Evolutionary conservation across 768 basidiomycete species (phyloP).

Genomic region (Leucocoprinus leucothites): DNA sequence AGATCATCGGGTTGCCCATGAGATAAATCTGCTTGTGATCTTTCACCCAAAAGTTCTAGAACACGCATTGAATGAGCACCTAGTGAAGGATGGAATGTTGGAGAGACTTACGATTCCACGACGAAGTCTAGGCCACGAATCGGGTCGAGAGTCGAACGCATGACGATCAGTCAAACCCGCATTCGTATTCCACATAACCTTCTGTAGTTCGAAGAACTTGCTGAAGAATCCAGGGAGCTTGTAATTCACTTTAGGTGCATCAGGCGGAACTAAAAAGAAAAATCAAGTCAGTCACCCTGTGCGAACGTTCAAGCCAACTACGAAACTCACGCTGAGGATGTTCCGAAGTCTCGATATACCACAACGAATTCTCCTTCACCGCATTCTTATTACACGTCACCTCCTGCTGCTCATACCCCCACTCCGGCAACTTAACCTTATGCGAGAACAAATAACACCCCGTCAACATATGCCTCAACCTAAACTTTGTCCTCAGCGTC

Average conservation of each 20-base stretch:
- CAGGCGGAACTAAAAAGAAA: constrained; percentile 51
- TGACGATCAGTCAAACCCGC: constrained; percentile 95
- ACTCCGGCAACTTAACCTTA: constrained; percentile 96
- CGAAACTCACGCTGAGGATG: constrained; percentile 65
- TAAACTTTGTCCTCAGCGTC: constrained; percentile 80
- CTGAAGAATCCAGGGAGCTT: constrained; percentile 80
- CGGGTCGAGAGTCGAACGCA: constrained; percentile 91
- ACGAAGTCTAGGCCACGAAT: constrained; percentile 83
- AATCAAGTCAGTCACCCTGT: background rate
- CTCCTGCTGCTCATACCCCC: constrained; percentile 98
- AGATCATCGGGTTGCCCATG: constrained; percentile 90
- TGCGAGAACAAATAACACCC: constrained; percentile 98
- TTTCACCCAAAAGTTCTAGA: constrained; percentile 97
- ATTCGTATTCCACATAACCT: constrained; percentile 97
- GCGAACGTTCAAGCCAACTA: background rate
- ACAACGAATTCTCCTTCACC: constrained; percentile 81
- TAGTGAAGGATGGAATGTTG: too few relatives aligned
- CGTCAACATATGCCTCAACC: constrained; percentile 77
- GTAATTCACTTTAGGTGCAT: constrained; percentile 88
- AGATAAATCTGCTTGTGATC: constrained; percentile 95
- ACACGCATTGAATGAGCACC: background rate
- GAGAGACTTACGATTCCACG: constrained; percentile 82
- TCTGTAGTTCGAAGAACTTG: constrained; percentile 90
- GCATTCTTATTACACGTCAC: constrained; percentile 99
- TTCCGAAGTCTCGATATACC: constrained; percentile 87